A percentile compares a stretch with the other conserved stretches of the same genome.
These are phyloP conservation scores for Puccinia novopanici DNA, from an alignment of 1,284 basidiomycete genomes.

Conservation along the genomic window DNA sequence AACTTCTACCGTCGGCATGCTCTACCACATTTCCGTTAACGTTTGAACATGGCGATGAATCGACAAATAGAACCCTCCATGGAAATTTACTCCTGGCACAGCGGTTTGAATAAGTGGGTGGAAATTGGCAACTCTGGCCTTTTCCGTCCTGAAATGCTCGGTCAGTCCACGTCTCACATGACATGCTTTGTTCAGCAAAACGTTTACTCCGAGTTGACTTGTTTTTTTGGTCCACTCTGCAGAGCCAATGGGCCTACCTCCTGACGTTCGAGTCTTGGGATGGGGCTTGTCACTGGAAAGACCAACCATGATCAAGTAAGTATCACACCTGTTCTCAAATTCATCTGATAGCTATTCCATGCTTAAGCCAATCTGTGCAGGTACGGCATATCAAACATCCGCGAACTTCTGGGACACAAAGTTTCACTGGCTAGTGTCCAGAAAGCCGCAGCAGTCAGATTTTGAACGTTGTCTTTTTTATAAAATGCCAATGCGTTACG, in stretches of 20 bases:
- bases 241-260: slow-evolving; percentile 97
- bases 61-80: slow-evolving; percentile 82
- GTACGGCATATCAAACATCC: slow-evolving; percentile 86
- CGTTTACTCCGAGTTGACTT: background rate
- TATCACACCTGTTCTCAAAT: slow-evolving; percentile 47
- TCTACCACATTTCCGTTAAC: slow-evolving; percentile 77
- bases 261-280: slow-evolving; percentile 92
- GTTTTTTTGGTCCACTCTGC: background rate
- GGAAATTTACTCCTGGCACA: slow-evolving; percentile 98
- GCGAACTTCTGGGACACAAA: slow-evolving; percentile 96
- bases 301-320: slow-evolving; percentile 98
- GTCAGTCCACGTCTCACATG: slow-evolving; percentile 28
- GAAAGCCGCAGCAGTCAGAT: slow-evolving; percentile 83
- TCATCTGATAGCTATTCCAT: slow-evolving; percentile 7
- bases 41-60: slow-evolving; percentile 71
- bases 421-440: slow-evolving; percentile 85
- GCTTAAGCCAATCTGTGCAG: slow-evolving; percentile 62
- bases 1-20: slow-evolving; percentile 70
- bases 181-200: background rate
- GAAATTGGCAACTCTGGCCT: slow-evolving; percentile 90
- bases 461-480: slow-evolving; percentile 59
- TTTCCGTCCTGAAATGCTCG: slow-evolving; percentile 98
- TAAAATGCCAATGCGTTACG: too few species aligned
- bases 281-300: slow-evolving; percentile 95
- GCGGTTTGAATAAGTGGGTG: slow-evolving; percentile 91